Conservation (phyloP, 257 asterid genomes). For the Primulina eburnea region DNA sequence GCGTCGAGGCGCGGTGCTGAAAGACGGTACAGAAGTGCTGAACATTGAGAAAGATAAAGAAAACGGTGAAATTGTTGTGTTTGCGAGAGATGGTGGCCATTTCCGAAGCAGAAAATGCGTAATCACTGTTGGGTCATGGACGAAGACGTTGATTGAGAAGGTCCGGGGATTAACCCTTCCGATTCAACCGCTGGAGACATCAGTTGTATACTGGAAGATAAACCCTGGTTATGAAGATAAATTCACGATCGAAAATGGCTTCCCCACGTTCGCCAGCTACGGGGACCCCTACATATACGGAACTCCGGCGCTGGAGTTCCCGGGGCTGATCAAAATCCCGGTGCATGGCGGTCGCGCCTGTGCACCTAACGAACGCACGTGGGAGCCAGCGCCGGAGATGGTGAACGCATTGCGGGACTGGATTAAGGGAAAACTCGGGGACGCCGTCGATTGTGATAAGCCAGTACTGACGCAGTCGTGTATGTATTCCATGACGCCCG, state of each 20-base stretch:
- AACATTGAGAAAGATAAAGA: slow-evolving; percentile 32
- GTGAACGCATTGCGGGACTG: slow-evolving; percentile 38
- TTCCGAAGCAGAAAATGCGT: slow-evolving; percentile 62
- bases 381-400: slow-evolving; percentile 33
- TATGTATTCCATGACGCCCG: slow-evolving; percentile 93
- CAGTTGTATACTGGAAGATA: slow-evolving; percentile 70
- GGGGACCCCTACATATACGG: slow-evolving; percentile 76
- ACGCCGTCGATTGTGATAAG: slow-evolving; percentile 35
- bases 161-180: slow-evolving; percentile 55
- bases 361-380: slow-evolving; percentile 67
- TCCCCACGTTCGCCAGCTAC: slow-evolving; percentile 85
- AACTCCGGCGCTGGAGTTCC: slow-evolving; percentile 82
- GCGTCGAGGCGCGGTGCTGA: slow-evolving; percentile 55
- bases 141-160: slow-evolving; percentile 37
- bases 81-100: slow-evolving; percentile 23
- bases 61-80: slow-evolving; percentile 39
- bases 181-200: slow-evolving; percentile 71
- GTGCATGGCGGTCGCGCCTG: slow-evolving; percentile 69
- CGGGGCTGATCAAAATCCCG: slow-evolving; percentile 68
- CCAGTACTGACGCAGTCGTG: slow-evolving; percentile 71
- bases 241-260: slow-evolving; percentile 60
- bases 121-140: slow-evolving; percentile 82
- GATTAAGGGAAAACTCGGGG: slow-evolving; percentile 54
- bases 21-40: slow-evolving; percentile 48
- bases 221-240: slow-evolving; percentile 54